phyloP scores from a whole-genome alignment of 106 monocot species.

The Acorus gramineus region DNA sequence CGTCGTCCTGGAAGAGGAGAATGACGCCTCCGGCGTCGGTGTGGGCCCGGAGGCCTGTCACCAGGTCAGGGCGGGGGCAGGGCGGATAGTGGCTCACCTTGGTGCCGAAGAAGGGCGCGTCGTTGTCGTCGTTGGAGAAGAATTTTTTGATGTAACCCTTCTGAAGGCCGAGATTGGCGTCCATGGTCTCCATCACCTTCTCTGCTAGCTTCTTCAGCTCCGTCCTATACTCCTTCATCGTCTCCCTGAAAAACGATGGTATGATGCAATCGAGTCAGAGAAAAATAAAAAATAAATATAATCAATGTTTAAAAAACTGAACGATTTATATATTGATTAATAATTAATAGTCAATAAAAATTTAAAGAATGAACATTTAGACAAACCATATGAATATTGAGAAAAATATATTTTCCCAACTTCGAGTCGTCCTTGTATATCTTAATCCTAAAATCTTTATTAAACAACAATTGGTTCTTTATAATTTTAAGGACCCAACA shows the following conservation, averaged over 20 bases:
- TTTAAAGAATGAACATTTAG: too few species aligned
- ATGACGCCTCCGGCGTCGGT: slow-evolving; percentile 90
- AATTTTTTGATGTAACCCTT: slow-evolving; percentile 43
- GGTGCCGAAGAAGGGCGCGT: slow-evolving; percentile 64
- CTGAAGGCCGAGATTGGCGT: slow-evolving; percentile 47
- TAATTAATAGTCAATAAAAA: too few species aligned
- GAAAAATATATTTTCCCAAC: too few species aligned
- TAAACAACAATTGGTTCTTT: too few species aligned
- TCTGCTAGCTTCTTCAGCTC: slow-evolving; percentile 58
- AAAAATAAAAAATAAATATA: neutral
- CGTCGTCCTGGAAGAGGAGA: slow-evolving; percentile 78
- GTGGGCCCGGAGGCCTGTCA: slow-evolving; percentile 57
- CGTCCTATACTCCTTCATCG: slow-evolving; percentile 48
- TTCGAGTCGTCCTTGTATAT: too few species aligned
- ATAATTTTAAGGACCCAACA: too few species aligned
- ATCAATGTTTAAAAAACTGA: neutral
- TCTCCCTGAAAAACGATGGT: slow-evolving; percentile 23
- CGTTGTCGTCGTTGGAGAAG: slow-evolving; percentile 24
- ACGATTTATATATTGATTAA: too few species aligned
- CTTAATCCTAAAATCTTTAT: too few species aligned
- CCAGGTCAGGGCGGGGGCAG: slow-evolving; percentile 48
- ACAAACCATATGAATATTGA: too few species aligned
- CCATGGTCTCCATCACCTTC: slow-evolving; percentile 42
- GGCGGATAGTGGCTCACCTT: slow-evolving; percentile 81
- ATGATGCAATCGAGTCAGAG: neutral